These are phyloP conservation scores for Ustilago trichophora DNA, from an alignment of 1,284 basidiomycete species.

Conservation along the genomic window DNA sequence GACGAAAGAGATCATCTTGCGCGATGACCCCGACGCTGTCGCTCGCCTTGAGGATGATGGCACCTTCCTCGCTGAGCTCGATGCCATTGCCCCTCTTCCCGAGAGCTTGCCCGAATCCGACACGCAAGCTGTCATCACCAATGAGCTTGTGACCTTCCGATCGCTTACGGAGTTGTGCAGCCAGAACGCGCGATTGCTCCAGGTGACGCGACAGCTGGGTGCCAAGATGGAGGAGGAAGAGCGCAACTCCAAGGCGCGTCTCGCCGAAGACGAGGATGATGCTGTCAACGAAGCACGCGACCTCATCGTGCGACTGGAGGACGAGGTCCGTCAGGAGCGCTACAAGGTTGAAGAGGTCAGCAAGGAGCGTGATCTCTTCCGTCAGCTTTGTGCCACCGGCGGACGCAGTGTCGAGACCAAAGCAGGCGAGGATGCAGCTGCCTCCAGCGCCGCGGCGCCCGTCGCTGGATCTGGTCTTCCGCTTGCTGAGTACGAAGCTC, in stretches of 20 bases:
- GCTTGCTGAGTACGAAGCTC: conserved; percentile 40
- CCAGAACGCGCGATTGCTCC: conserved; percentile 88
- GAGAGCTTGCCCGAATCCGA: conserved; percentile 42
- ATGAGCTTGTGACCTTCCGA: conserved; percentile 86
- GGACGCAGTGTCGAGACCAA: conserved; percentile 24
- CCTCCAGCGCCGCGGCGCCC: background rate
- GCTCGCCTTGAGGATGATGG: conserved; percentile 75
- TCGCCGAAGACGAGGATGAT: conserved; percentile 75
- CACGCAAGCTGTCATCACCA: conserved; percentile 77
- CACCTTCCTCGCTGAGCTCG: conserved; percentile 62
- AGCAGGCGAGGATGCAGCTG: conserved; percentile 8
- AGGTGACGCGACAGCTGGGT: conserved; percentile 76
- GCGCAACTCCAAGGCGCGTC: conserved; percentile 43
- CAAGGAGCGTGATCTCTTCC: conserved; percentile 87
- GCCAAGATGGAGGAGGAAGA: conserved; percentile 67
- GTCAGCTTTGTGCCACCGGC: conserved; percentile 73
- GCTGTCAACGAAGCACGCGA: conserved; percentile 87
- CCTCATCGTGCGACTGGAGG: conserved; percentile 80
- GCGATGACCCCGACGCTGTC: conserved; percentile 80
- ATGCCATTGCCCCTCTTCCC: conserved; percentile 27
- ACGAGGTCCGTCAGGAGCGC: conserved; percentile 78
- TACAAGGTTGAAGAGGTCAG: conserved; percentile 79
- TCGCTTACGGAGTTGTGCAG: conserved; percentile 82
- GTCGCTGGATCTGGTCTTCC: conserved; percentile 11
- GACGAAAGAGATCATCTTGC: conserved; percentile 79